A percentile compares a stretch with the other conserved stretches of the same genome.
phyloP scores from a whole-genome alignment of 1,284 basidiomycete species.

The Microbotryum violaceum region DNA sequence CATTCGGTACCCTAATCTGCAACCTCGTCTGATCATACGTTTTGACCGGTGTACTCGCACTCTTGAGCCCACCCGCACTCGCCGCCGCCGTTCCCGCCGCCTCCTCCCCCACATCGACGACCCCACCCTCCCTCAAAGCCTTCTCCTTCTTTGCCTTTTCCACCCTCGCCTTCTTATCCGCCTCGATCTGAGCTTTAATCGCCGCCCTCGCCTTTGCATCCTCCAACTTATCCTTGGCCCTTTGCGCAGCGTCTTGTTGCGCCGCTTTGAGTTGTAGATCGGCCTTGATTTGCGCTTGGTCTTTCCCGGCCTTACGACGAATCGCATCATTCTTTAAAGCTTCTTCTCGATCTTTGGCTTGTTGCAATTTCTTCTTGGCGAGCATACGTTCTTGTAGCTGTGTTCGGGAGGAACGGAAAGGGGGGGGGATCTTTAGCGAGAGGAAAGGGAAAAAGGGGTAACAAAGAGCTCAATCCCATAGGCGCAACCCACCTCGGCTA shows the following conservation, averaged over 20 bases:
- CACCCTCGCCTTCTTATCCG: constrained; percentile 79
- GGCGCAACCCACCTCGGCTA: constrained; percentile 52
- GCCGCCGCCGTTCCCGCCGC: neutral
- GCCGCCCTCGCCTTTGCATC: constrained; percentile 75
- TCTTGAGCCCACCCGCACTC: too few species aligned
- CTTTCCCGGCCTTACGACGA: constrained; percentile 74
- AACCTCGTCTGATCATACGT: constrained; percentile 57
- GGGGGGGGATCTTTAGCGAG: neutral
- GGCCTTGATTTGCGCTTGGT: constrained; percentile 63
- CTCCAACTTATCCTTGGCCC: constrained; percentile 74
- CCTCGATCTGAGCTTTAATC: constrained; percentile 85
- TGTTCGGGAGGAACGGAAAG: neutral
- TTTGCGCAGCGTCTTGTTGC: constrained; percentile 62
- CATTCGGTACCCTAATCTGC: constrained; percentile 67
- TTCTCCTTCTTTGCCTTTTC: constrained; percentile 81
- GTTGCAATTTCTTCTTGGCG: constrained; percentile 60
- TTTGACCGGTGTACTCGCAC: constrained; percentile 31
- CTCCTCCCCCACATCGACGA: constrained; percentile 11
- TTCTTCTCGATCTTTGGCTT: constrained; percentile 60
- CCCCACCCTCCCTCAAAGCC: constrained; percentile 64
- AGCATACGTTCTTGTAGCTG: constrained; percentile 62
- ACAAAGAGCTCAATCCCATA: neutral
- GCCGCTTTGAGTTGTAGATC: constrained; percentile 62
- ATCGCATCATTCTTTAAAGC: constrained; percentile 68
- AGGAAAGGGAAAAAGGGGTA: neutral